These are phyloP conservation scores for Hysterangium stoloniferum DNA, from an alignment of 768 basidiomycete species.

Conservation along the genomic window DNA sequence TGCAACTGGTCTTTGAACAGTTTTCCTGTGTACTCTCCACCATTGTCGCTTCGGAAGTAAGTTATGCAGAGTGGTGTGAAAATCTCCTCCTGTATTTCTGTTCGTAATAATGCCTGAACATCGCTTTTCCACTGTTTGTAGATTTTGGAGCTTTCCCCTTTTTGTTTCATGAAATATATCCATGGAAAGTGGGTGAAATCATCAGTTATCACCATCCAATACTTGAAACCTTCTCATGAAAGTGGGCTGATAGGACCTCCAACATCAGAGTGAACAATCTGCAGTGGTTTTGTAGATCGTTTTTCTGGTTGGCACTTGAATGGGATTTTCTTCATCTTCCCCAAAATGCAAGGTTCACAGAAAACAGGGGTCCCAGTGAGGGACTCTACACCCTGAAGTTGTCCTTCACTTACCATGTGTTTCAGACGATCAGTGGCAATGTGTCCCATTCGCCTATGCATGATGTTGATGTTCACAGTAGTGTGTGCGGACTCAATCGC, in stretches of 20 bases:
- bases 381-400: constrained; percentile 3
- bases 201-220: constrained; percentile 16
- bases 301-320: not conserved
- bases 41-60: too few relatives aligned
- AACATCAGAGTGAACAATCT: constrained; percentile 15
- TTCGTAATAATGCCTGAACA: not conserved
- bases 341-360: constrained; percentile 17
- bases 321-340: constrained; percentile 16
- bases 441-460: constrained; percentile 16
- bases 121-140: not conserved
- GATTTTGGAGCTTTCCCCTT: not conserved
- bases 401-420: constrained; percentile 13
- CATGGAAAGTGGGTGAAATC: constrained; percentile 7
- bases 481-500: not conserved
- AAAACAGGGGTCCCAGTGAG: constrained; percentile 14
- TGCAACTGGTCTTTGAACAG: too few relatives aligned
- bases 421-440: constrained; percentile 5
- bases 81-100: not conserved
- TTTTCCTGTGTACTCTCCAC: too few relatives aligned
- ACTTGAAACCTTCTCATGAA: too few relatives aligned
- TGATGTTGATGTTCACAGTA: constrained; percentile 14
- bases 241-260: constrained; percentile 16
- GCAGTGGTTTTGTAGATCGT: constrained; percentile 2
- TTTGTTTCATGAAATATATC: not conserved
- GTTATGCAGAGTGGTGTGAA: not conserved